These are phyloP conservation scores for Miscanthus lutarioriparius DNA, from an alignment of 176 grass and related monocot species.

Conservation along the genomic window DNA sequence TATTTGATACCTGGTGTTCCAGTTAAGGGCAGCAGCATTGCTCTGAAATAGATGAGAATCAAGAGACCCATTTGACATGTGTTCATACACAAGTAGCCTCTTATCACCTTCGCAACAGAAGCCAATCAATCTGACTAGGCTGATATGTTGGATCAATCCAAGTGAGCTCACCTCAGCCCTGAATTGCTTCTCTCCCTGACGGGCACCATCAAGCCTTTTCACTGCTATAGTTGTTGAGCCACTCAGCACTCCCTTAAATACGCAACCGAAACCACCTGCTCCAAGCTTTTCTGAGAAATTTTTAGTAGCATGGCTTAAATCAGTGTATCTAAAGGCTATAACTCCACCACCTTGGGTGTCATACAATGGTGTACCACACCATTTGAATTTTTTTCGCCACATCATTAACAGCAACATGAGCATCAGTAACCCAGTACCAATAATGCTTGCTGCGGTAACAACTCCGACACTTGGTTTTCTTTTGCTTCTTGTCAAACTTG, in stretches of 20 bases:
- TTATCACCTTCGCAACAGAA: conserved; percentile 52
- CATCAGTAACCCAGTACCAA: conserved; percentile 25
- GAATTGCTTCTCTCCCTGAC: conserved; percentile 62
- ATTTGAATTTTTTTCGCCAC: conserved; percentile 26
- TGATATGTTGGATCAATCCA: conserved; percentile 57
- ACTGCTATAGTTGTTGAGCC: conserved; percentile 46
- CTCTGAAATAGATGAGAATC: conserved; percentile 49
- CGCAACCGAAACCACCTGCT: conserved; percentile 56
- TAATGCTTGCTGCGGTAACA: conserved; percentile 33
- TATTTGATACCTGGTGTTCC: conserved; percentile 47
- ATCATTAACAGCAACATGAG: conserved; percentile 14
- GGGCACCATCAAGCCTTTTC: conserved; percentile 46
- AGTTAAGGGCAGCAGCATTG: background rate
- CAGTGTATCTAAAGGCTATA: conserved; percentile 35
- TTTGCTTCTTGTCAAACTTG: conserved; percentile 26
- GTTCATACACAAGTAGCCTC: conserved; percentile 58
- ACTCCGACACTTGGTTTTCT: conserved; percentile 3
- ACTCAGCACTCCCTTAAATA: conserved; percentile 47
- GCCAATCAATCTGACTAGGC: conserved; percentile 55
- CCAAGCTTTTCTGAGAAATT: conserved; percentile 54
- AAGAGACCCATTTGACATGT: conserved; percentile 60
- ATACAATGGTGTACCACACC: conserved; percentile 10
- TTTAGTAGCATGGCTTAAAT: conserved; percentile 41
- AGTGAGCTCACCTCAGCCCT: conserved; percentile 59
- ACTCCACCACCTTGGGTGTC: conserved; percentile 33